Base-by-base conservation (phyloP, 352 stramenopile genomes). In the Pythium brassicae region DNA sequence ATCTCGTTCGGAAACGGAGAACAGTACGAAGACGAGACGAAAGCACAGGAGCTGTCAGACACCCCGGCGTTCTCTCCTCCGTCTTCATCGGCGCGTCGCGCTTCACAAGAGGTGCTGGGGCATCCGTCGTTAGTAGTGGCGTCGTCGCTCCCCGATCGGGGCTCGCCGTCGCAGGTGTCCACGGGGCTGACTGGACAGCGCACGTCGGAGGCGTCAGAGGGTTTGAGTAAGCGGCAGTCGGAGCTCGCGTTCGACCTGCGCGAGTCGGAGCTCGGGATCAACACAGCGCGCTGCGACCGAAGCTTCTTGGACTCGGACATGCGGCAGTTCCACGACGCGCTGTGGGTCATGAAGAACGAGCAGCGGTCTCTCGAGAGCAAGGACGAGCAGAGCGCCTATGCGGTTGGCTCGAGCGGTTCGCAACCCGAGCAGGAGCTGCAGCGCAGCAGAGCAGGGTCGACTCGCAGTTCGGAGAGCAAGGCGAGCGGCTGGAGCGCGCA, bases 281-380 rank as follows among this genome's bases (percentile, higher is more conserved):
- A 89, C 55, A 84, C 78, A 4, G 67, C 72, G 12, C 63, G 65
- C 23, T 87, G 79, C 40, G 79, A 89, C 61, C 72, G 66, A 42
- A 77, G 70, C 55, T 83, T 80, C 46, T 53, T 89, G 29, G 79
- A 87, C 54, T 71, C 67, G 3, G 76, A 87, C 35, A 89, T 89
- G 79, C 79, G 79, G 10, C 68, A 83, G 49, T 89, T 89, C 66
- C 76, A 89, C 44, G 77, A 80, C 9, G 66, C 86, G 39, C 75
- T 68, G n/a, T 53, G 76, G 35, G 74, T 79, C 40, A 62, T 82
- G 59, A 57, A 55, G 25, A 44, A 57, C 23, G 53, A 22, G 12
- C 55, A n/a, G 1, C 25, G 29, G 35, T 34, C 37, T n/a, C 17
- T 40, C 9, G 55, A 55, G 11, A 3, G 20, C 40, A 2, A 40